These are phyloP conservation scores for Candida germanica DNA, from an alignment of 805 yeast species.

Conservation along the genomic window DNA sequence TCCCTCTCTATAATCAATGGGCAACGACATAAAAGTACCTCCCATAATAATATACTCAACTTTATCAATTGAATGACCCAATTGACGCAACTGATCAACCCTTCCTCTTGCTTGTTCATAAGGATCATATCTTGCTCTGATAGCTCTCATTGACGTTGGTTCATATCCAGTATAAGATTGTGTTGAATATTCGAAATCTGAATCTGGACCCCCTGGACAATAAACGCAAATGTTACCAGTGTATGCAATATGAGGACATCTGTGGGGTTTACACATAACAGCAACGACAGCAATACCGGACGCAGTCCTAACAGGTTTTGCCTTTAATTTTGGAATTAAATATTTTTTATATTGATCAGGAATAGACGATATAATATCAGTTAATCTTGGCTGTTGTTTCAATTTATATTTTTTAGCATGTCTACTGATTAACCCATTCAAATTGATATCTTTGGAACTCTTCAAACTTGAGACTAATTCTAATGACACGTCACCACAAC, in stretches of 20 bases:
- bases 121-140: slow-evolving; percentile 96
- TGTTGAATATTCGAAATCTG: slow-evolving; percentile 96
- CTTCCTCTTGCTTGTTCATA: slow-evolving; percentile 98
- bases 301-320: slow-evolving; percentile 98
- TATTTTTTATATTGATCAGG: slow-evolving; percentile 95
- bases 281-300: slow-evolving; percentile 99
- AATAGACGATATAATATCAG: slow-evolving; percentile 91
- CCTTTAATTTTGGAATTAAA: slow-evolving; percentile 86
- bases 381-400: slow-evolving; percentile 87
- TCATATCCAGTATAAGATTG: slow-evolving; percentile 98
- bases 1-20: slow-evolving; percentile 82
- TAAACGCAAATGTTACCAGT: slow-evolving; percentile 98
- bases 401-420: slow-evolving; percentile 87
- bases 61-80: slow-evolving; percentile 95
- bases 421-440: slow-evolving; percentile 84
- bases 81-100: slow-evolving; percentile 88
- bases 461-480: slow-evolving; percentile 79
- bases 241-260: slow-evolving; percentile 98
- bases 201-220: slow-evolving; percentile 99
- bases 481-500: slow-evolving; percentile 87
- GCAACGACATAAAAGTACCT: slow-evolving; percentile 96
- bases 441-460: slow-evolving; percentile 72
- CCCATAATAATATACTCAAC: slow-evolving; percentile 99
- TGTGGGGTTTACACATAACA: slow-evolving; percentile 98
- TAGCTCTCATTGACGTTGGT: slow-evolving; percentile 99